These are phyloP conservation scores for Astrothelium subdiscretum DNA, from an alignment of 495 filamentous ascomycete species.

Conservation along the genomic window DNA sequence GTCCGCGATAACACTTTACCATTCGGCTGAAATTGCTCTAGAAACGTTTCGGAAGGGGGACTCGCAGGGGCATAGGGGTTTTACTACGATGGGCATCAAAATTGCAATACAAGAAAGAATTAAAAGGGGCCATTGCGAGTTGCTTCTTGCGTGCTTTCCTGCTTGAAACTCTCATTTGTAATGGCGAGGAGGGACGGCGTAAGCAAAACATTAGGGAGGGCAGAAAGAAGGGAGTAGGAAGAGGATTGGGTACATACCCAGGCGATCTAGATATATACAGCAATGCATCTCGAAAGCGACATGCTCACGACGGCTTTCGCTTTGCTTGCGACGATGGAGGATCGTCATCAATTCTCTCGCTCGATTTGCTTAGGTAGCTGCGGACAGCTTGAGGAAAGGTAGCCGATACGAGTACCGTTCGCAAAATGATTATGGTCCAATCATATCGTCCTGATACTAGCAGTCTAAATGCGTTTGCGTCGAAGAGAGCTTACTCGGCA, in stretches of 20 bases:
- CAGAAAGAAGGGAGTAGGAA: neutral
- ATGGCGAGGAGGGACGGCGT: neutral
- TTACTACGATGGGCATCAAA: neutral
- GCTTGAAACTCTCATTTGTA: neutral
- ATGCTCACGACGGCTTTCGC: neutral
- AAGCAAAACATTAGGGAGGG: neutral
- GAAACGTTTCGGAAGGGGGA: neutral
- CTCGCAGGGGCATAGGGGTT: neutral
- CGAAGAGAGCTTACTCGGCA: neutral
- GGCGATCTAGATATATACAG: neutral
- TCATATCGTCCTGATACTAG: no score
- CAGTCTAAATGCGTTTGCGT: neutral
- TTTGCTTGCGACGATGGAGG: neutral
- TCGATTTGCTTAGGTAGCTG: neutral
- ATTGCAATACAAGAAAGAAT: neutral
- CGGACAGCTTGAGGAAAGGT: neutral
- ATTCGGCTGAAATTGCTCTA: conserved; percentile 1
- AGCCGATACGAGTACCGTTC: neutral
- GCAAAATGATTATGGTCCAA: neutral
- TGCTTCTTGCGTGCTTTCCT: neutral
- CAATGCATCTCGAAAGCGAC: neutral
- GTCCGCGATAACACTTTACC: neutral
- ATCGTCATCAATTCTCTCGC: neutral
- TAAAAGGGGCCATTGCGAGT: neutral
- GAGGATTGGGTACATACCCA: neutral